These are phyloP conservation scores for Juglanconis oblonga DNA, from an alignment of 2,329 filamentous ascomycete species.

Conservation along the genomic window DNA sequence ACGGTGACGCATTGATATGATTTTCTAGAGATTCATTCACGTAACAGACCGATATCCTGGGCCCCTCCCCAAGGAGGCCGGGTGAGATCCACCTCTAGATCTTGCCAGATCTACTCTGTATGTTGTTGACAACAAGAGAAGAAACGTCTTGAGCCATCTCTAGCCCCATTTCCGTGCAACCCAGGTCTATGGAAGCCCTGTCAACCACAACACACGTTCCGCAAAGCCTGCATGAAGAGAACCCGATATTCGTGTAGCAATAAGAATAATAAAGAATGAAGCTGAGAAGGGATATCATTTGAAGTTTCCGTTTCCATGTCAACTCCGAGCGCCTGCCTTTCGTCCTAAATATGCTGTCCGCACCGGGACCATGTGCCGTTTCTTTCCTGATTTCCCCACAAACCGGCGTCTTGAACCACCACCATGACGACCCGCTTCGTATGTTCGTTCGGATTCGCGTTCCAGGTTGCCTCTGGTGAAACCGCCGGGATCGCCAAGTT, in stretches of 20 bases:
- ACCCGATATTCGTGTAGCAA: background rate
- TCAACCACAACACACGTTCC: background rate
- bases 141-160: background rate
- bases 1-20: too few relatives aligned
- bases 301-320: background rate
- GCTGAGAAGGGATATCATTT: slow-evolving; percentile 12
- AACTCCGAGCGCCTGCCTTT: slow-evolving; percentile 13
- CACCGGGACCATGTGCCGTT: background rate
- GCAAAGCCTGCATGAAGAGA: background rate
- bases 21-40: too few relatives aligned
- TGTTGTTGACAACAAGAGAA: background rate
- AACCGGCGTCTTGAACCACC: background rate
- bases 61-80: too few relatives aligned
- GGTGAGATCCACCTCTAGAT: background rate
- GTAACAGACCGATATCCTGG: too few relatives aligned
- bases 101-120: background rate
- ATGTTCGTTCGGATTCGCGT: too few relatives aligned
- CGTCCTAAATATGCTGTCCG: background rate
- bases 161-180: too few relatives aligned
- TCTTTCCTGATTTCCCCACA: background rate
- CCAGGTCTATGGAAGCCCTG: background rate
- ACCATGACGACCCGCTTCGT: too few relatives aligned
- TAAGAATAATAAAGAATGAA: background rate
- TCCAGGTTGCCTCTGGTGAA: too few relatives aligned
- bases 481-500: background rate